Evolutionary conservation across 352 stramenopile species (phyloP).

Genomic region (Phytophthora litchii): DNA sequence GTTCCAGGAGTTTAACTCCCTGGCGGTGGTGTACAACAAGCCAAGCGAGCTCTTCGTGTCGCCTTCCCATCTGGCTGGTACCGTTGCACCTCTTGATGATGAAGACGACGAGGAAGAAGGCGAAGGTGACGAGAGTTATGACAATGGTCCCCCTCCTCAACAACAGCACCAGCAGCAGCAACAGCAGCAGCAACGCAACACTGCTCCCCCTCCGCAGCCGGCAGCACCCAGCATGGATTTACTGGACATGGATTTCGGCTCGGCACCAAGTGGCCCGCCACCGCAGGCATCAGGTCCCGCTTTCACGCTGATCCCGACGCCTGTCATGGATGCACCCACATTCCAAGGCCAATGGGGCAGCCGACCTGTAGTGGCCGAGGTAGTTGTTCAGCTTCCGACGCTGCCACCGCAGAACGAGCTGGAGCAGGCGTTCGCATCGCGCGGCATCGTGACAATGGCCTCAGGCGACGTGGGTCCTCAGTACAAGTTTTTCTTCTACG

Average conservation of each 20-base stretch:
- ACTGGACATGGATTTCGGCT: slow-evolving; percentile 80
- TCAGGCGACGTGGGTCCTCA: slow-evolving; percentile 80
- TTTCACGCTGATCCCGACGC: slow-evolving; percentile 64
- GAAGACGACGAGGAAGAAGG: slow-evolving; percentile 61
- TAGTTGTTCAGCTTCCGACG: slow-evolving; percentile 62
- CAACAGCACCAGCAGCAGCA: slow-evolving; percentile 35
- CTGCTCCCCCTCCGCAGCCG: slow-evolving; percentile 27
- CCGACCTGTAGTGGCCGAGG: slow-evolving; percentile 66
- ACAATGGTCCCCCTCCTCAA: slow-evolving; percentile 33
- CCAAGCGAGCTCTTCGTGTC: slow-evolving; percentile 96
- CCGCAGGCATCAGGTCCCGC: slow-evolving; percentile 26
- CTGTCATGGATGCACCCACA: slow-evolving; percentile 72
- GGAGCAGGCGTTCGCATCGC: slow-evolving; percentile 62
- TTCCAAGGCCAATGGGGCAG: slow-evolving; percentile 82
- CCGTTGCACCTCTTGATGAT: slow-evolving; percentile 41
- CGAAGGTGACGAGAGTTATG: slow-evolving; percentile 34
- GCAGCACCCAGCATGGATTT: slow-evolving; percentile 61
- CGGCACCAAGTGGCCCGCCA: slow-evolving; percentile 21
- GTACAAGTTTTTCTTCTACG: slow-evolving; percentile 90
- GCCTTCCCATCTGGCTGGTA: slow-evolving; percentile 58
- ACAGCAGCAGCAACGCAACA: slow-evolving; percentile 55
- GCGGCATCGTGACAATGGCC: slow-evolving; percentile 78
- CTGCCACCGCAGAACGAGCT: slow-evolving; percentile 68
- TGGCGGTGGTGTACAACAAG: slow-evolving; percentile 97
- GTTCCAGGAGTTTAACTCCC: slow-evolving; percentile 98